Conservation (phyloP, 805 yeast genomes). For the Ascoidea rubescens region DNA sequence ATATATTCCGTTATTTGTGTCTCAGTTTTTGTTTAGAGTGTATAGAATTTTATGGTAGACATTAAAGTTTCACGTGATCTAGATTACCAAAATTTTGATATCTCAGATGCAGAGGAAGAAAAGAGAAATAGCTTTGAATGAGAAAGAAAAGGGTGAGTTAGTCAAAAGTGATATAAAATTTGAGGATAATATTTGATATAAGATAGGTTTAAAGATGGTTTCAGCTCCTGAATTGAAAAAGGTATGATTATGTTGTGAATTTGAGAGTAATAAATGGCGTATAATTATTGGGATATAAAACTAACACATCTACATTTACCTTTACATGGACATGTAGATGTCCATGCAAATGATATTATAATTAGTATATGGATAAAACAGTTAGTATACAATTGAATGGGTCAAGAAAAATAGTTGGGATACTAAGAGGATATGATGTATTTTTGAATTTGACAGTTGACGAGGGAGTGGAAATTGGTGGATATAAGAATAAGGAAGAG, state of each 20-base stretch:
- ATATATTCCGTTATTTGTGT: too few species aligned
- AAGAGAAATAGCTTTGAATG: too few species aligned
- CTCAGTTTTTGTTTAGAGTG: too few species aligned
- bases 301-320: neutral
- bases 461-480: conserved; percentile 34
- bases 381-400: conserved; percentile 69
- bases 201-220: conserved; percentile 27
- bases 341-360: neutral
- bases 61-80: too few species aligned
- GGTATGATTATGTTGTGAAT: conserved; percentile 19
- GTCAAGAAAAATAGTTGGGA: conserved; percentile 64
- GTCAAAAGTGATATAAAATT: too few species aligned
- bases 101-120: too few species aligned
- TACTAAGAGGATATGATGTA: conserved; percentile 73
- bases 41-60: too few species aligned
- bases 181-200: too few species aligned
- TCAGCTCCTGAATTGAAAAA: conserved; percentile 50
- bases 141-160: too few species aligned
- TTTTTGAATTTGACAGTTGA: conserved; percentile 21
- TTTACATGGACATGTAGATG: neutral
- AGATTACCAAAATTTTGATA: too few species aligned
- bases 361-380: conserved; percentile 63
- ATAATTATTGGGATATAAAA: conserved; percentile 13
- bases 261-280: neutral
- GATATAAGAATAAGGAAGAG: conserved; percentile 30